Conservation (phyloP, 148 eudicot genomes). For the Diospyros lotus region DNA sequence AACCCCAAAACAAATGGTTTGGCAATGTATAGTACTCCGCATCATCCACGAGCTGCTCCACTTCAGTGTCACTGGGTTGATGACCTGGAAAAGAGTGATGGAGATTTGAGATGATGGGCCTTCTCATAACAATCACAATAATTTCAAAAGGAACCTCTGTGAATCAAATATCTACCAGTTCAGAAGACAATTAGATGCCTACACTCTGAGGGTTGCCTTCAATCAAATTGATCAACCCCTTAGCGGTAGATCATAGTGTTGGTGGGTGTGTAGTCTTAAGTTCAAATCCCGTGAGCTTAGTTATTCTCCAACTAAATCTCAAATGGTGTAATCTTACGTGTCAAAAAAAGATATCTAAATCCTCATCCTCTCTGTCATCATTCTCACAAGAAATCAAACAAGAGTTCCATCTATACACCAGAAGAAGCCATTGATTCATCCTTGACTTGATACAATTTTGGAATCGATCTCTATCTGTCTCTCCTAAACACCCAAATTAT, state of each 20-base stretch:
- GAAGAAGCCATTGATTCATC: background rate
- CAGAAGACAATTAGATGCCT: too few species aligned
- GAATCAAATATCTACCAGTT: too few species aligned
- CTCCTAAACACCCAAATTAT: conserved; percentile 8
- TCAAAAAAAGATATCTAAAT: background rate
- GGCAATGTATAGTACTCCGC: conserved; percentile 76
- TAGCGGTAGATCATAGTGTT: too few species aligned
- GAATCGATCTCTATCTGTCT: background rate
- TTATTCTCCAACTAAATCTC: too few species aligned
- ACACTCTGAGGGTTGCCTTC: too few species aligned
- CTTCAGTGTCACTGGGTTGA: conserved; percentile 51
- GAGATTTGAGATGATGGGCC: background rate
- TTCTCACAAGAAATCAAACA: background rate
- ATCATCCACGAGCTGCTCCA: conserved; percentile 48
- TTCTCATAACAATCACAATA: background rate
- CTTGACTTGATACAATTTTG: background rate
- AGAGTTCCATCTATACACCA: background rate
- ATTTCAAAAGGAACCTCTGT: background rate
- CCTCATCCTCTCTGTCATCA: background rate
- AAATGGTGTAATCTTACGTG: too few species aligned
- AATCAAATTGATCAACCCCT: too few species aligned
- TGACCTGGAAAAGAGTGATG: conserved; percentile 36
- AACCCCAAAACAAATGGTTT: conserved; percentile 90
- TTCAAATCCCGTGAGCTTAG: too few species aligned
- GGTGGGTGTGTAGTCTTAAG: too few species aligned